Conservation (phyloP, 257 asterid genomes). For the Gardenia jasminoides region DNA sequence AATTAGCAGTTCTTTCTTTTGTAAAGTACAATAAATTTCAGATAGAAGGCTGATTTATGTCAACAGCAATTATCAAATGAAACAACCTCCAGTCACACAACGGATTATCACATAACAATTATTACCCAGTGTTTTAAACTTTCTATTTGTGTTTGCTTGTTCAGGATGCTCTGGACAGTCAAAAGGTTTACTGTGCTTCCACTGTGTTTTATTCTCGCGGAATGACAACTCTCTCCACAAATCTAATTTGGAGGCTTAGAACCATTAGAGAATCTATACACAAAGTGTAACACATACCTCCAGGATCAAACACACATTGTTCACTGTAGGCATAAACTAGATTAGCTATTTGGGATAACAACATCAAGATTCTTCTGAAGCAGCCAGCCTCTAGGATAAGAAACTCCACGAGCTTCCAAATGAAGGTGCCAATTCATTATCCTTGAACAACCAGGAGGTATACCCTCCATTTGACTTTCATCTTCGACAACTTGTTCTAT, state of each 20-base stretch:
- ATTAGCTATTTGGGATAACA: not conserved
- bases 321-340: not conserved
- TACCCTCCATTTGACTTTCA: conserved; percentile 93
- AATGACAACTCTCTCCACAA: not conserved
- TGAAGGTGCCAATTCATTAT: conserved; percentile 52
- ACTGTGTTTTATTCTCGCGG: not conserved
- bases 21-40: not conserved
- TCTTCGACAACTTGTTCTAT: conserved; percentile 92
- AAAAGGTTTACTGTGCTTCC: not conserved
- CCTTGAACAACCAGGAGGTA: conserved; percentile 47
- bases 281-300: not conserved
- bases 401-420: conserved; percentile 52
- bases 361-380: conserved; percentile 51
- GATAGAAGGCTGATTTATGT: not conserved
- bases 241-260: not conserved
- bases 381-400: conserved; percentile 75
- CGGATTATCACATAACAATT: not conserved
- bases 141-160: not conserved
- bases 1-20: not conserved
- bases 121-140: not conserved
- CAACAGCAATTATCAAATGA: not conserved
- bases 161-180: not conserved
- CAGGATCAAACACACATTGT: not conserved
- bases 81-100: not conserved
- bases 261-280: not conserved